Evolutionary conservation across 805 yeast genomes (phyloP).

Genomic region (Jamesozyma piceae): DNA sequence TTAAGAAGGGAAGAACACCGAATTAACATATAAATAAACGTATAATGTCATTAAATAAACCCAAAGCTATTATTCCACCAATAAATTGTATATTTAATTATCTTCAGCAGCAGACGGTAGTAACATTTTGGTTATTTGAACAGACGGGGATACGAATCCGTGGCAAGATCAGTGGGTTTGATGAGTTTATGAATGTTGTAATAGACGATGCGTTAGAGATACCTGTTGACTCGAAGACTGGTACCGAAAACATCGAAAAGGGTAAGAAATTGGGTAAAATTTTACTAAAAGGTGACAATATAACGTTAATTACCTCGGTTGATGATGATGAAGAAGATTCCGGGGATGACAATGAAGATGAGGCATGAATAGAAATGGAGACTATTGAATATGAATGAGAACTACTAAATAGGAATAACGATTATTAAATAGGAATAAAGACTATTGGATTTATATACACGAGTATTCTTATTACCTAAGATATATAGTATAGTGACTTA

Average conservation of each 20-base stretch:
- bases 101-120: conserved; percentile 71
- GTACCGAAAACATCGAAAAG: conserved; percentile 17
- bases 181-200: conserved; percentile 89
- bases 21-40: not conserved
- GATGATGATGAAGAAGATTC: no score
- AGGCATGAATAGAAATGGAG: not conserved
- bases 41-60: conserved; percentile 15
- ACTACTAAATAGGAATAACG: no score
- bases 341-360: no score
- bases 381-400: not conserved
- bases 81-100: conserved; percentile 82
- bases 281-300: conserved; percentile 87
- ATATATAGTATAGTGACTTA: no score
- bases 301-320: conserved; percentile 53
- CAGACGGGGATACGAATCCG: conserved; percentile 68
- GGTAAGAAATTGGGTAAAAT: conserved; percentile 57
- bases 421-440: no score
- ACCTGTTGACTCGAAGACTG: conserved; percentile 37
- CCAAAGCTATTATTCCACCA: conserved; percentile 61
- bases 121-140: conserved; percentile 83
- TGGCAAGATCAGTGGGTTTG: conserved; percentile 86
- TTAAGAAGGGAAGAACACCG: not conserved
- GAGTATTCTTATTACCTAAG: no score
- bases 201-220: conserved; percentile 59
- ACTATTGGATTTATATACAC: no score